These are phyloP conservation scores for Plenodomus tracheiphilus DNA, from an alignment of 2,329 filamentous ascomycete genomes.

Conservation along the genomic window DNA sequence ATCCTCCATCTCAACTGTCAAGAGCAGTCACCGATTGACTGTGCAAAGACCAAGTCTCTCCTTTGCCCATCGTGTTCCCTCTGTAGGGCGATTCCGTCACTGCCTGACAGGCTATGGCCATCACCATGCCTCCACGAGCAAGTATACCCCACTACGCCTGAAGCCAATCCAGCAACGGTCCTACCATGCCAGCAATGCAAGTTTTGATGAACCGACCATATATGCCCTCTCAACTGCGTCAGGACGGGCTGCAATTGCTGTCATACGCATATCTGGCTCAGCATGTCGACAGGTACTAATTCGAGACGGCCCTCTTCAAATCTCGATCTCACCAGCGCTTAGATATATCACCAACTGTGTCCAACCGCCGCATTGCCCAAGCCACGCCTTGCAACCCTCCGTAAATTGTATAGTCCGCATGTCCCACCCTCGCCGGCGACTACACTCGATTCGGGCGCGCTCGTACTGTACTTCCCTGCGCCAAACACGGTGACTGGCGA, in stretches of 20 bases:
- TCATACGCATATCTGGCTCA: constrained; percentile 83
- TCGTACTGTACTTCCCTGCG: constrained; percentile 80
- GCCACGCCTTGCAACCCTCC: constrained; percentile 69
- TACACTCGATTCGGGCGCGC: constrained; percentile 73
- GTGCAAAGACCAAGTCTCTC: not conserved
- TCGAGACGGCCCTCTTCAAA: not conserved
- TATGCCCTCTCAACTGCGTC: constrained; percentile 88
- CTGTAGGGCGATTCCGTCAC: not conserved
- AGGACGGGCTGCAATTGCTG: constrained; percentile 85
- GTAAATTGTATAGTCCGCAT: constrained; percentile 69
- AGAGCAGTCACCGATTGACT: constrained; percentile 8
- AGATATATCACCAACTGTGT: constrained; percentile 69
- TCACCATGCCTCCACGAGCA: not conserved
- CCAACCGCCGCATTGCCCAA: constrained; percentile 58
- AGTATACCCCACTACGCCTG: constrained; percentile 15
- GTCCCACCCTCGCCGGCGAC: constrained; percentile 45
- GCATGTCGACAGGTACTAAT: constrained; percentile 65
- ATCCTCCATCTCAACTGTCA: constrained; percentile 27
- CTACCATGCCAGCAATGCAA: constrained; percentile 11
- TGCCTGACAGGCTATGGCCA: constrained; percentile 3
- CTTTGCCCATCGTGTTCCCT: not conserved
- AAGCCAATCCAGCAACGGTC: constrained; percentile 11
- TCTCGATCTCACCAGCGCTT: constrained; percentile 10
- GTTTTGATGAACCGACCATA: constrained; percentile 63
- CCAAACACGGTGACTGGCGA: constrained; percentile 89